Evolutionary conservation across 2,329 filamentous ascomycete genomes (phyloP), one percentile per base, ranked within the genome.

Genomic region (Aspergillus carbonarius): DNA sequence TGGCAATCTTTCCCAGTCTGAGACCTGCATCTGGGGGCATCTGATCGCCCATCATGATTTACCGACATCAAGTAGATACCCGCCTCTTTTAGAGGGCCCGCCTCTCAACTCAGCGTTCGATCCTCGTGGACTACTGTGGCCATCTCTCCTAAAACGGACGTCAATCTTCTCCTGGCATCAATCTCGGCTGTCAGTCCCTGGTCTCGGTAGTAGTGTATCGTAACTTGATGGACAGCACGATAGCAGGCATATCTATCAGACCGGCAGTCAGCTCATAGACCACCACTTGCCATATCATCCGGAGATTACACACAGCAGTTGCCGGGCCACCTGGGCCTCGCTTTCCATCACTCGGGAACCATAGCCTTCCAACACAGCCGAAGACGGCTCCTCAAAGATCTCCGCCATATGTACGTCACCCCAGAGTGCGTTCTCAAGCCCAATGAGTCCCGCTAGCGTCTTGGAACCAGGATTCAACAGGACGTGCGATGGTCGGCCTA

Each of bases 381-480:
- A 46, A 2, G 71, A 74, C 20, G 74, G 69, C 23, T 66, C 60
- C 30, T 74, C 76, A 55, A 82, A 82, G 23, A 82, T 78, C 56
- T 81, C 81, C 7, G 77, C 80, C 77, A 86, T 79, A 60, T 81
- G 74, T 9, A 81, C 72, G 68, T 86, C 84, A 1, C 84, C 84
- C 82, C 83, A 86, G 3, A 85, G 66, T 13, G 81, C 79, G 54
- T 77, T 80, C 8, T 81, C 80, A 58, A 82, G 82, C 57, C 83
- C 83, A 12, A 82, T 68, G 10, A 86, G 64, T 1, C 82, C 83
- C 1, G 76, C 78, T 8, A 86, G 63, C 40, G 77, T 71, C 60
- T 78, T 80, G 0, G 77, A 80, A 10, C 70, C 68, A 34, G 78
- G 76, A 58, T 86, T 77, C 30, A 86, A 65, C 10, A 85, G 70